A percentile compares a stretch with the other conserved stretches of the same genome.
Evolutionary conservation across 768 basidiomycete genomes (phyloP).

Genomic region (Coprinopsis sp.): DNA sequence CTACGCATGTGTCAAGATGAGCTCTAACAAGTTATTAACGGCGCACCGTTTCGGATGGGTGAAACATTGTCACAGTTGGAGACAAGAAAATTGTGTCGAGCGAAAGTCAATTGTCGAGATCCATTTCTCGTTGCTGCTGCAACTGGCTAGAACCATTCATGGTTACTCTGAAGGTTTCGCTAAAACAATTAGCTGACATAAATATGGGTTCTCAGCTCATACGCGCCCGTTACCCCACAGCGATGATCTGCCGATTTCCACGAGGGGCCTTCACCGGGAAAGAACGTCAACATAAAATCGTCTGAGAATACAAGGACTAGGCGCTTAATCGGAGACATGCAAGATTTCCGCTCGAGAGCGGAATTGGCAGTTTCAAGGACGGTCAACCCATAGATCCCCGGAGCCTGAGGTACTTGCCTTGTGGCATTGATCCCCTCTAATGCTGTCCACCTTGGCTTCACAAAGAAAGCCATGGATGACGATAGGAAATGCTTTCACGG

Average conservation of each 20-base stretch:
- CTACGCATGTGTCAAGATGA: too few relatives aligned
- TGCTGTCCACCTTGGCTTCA: too few relatives aligned
- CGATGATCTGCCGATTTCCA: conserved; percentile 59
- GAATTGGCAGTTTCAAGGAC: conserved; percentile 67
- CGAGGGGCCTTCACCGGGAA: conserved; percentile 64
- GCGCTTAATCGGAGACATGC: conserved; percentile 40
- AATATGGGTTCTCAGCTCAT: conserved; percentile 8
- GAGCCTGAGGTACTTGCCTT: conserved; percentile 48
- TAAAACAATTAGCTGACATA: neutral
- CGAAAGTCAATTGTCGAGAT: conserved; percentile 64
- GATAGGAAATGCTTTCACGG: too few relatives aligned
- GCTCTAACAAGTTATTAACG: neutral
- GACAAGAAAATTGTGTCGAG: conserved; percentile 33
- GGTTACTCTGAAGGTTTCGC: conserved; percentile 37
- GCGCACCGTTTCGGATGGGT: conserved; percentile 48
- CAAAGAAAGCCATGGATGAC: too few relatives aligned
- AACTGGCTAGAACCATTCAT: conserved; percentile 78
- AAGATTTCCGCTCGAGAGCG: conserved; percentile 47
- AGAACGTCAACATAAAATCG: conserved; percentile 76
- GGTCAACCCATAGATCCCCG: conserved; percentile 59
- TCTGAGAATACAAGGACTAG: conserved; percentile 69
- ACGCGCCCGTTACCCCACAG: conserved; percentile 62
- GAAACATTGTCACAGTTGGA: conserved; percentile 68
- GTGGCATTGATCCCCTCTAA: too few relatives aligned
- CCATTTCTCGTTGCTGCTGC: conserved; percentile 66